Conservation (phyloP, 129 eudicot species). For the Pulicaria dysenterica region DNA sequence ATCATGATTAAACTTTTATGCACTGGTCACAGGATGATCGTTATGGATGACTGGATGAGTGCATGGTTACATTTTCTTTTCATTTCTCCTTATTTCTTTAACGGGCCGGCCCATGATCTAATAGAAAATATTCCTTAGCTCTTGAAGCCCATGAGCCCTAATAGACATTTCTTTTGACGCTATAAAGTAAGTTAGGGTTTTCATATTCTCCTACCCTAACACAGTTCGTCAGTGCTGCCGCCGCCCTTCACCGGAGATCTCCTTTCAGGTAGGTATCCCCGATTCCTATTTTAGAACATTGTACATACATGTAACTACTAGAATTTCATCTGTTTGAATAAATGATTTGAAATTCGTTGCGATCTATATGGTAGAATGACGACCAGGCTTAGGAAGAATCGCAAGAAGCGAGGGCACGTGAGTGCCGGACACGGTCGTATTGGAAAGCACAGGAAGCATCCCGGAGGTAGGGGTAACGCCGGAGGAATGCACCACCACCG, state of each 20-base stretch:
- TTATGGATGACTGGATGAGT: too few species aligned
- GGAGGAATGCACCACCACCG: slow-evolving; percentile 94
- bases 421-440: slow-evolving; percentile 81
- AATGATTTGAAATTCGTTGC: neutral
- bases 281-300: neutral
- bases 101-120: slow-evolving; percentile 8
- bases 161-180: neutral
- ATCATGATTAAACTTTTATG: too few species aligned
- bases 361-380: slow-evolving; percentile 44
- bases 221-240: neutral
- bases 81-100: too few species aligned
- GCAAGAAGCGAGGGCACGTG: slow-evolving; percentile 87
- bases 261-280: slow-evolving; percentile 5
- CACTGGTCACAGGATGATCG: too few species aligned
- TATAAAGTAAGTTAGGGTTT: slow-evolving; percentile 22
- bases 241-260: slow-evolving; percentile 24
- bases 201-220: neutral
- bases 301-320: too few species aligned
- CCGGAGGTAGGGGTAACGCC: slow-evolving; percentile 80
- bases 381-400: slow-evolving; percentile 60
- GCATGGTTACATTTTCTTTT: too few species aligned
- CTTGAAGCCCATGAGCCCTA: neutral
- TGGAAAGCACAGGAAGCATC: slow-evolving; percentile 78
- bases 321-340: neutral
- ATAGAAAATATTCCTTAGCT: neutral